These are phyloP conservation scores for Yamadazyma siamensis DNA, from an alignment of 1,139 yeast species.

Conservation along the genomic window DNA sequence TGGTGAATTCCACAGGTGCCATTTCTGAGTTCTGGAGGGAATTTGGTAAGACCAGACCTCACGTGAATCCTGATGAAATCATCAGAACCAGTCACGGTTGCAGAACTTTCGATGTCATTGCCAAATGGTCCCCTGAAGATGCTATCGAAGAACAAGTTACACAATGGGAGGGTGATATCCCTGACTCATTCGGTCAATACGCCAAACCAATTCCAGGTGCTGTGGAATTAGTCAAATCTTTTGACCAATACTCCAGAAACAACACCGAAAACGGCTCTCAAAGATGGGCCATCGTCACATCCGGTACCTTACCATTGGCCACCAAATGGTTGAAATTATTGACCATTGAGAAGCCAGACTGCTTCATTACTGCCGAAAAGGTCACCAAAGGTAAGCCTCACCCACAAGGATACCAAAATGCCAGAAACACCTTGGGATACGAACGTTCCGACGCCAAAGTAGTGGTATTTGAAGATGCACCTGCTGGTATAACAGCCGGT, in stretches of 20 bases:
- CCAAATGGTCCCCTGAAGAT: constrained; percentile 71
- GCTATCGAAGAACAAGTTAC: constrained; percentile 67
- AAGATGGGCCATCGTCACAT: constrained; percentile 82
- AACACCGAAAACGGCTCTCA: constrained; percentile 43
- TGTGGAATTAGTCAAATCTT: constrained; percentile 54
- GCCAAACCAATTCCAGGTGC: constrained; percentile 79
- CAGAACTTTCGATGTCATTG: constrained; percentile 75
- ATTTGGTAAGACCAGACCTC: constrained; percentile 66
- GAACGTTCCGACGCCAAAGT: constrained; percentile 45
- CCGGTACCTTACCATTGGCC: constrained; percentile 77
- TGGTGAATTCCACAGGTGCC: constrained; percentile 78
- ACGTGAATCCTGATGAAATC: constrained; percentile 66
- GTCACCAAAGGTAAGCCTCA: constrained; percentile 78
- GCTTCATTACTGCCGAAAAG: constrained; percentile 77
- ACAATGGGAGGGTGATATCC: constrained; percentile 67
- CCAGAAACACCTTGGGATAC: constrained; percentile 58
- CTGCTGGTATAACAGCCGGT: constrained; percentile 85
- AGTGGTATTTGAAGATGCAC: constrained; percentile 84
- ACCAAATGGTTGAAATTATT: constrained; percentile 73
- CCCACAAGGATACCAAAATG: constrained; percentile 75
- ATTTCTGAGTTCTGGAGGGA: constrained; percentile 80
- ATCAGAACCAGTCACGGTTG: constrained; percentile 79
- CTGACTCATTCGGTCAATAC: constrained; percentile 65
- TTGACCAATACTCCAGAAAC: constrained; percentile 40
- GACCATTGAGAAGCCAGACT: constrained; percentile 59